Base-by-base conservation (phyloP, 345 rosid genomes). In the Stellera chamaejasme region DNA sequence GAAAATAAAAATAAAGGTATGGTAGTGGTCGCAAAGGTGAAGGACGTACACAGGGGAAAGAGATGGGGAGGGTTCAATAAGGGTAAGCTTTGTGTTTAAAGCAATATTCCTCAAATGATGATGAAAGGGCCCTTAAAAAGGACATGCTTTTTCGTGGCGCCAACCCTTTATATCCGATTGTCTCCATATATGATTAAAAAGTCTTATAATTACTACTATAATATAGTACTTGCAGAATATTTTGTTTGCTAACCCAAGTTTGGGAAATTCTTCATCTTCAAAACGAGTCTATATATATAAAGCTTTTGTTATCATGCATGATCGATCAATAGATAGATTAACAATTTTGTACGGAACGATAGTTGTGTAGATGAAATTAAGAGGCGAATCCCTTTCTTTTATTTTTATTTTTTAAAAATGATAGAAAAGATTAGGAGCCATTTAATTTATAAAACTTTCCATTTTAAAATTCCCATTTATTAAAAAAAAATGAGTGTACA, bases 111-210 rank as follows among this genome's bases (percentile, higher is more conserved):
- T 61, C 52, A 45, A 64, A 66, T 63, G 77, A 70, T 61, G 56
- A 63, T 53, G 11, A 60, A 62, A 58, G 77, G 76, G 65, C 47
- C 79, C 75, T 57, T 53, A 56, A 32, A 64, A 64, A 52, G 62
- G 67, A 61, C 66, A 70, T 73, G 75, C 73, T 73, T 77, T 77
- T 32, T 69, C 43, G 58, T 43, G 44, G 63, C 69, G 61, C 59
- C n/a, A 14, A 23, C 51, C 51, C 70, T 69, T 69, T 72, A 58
- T 68, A 48, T 55, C 63, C 27, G 59, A 54, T 13, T 13, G 46
- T 61, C 61, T 71, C 58, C 39, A 52, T 65, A 62, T 19, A 19
- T 19, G 1, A 19, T 19, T 19, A 19, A 19, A 19, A 66, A 64
- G 69, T 48, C 50, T 52, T 55, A 55, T 48, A 52, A 64, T 19